Evolutionary conservation across 176 grass and related monocot genomes (phyloP), one percentile per base, ranked within the genome.

Genomic region (Pontederia crassipes): DNA sequence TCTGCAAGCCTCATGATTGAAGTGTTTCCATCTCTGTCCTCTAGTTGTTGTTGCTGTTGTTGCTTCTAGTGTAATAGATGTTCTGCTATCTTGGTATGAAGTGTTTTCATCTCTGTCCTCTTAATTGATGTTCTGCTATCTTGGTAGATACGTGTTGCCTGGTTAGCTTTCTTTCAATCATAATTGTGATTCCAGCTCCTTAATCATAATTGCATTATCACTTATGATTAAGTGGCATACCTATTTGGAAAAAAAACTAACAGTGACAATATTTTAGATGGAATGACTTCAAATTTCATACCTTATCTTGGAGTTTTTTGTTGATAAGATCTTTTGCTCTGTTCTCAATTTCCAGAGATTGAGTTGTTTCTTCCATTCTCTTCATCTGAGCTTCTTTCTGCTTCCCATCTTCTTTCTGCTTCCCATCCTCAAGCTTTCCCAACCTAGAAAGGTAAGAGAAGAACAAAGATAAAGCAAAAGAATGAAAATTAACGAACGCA

Each of bases 161-260:
- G 35, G 93, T 79, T 46, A 98, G 80, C 75, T 98, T 92, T 65
- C 93, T 83, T 73, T 98, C 93, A 8, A 89, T 71, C 46, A 63
- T 11, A 98, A 65, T 48, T 98, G 93, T 58, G 93, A 91, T 65
- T 98, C 87, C 46, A 98, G 12, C 71, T 98, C 93, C 65, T 88
- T 98, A 64, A 92, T 79, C 93, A 24, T 24, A 24, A 24, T 24
- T 24, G 20, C 20, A 24, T 24, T 24, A 24, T 24, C 20, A 24
- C 20, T 24, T 24, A 24, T 24, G 20, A 24, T 24, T 24, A 24
- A 24, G 20, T 24, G 20, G 20, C 20, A 24, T 24, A 24, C 20
- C 20, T 1, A 24, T 24, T 24, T 24, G 20, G 1, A 24, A 24
- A 24, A 40, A 40, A 40, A 40, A 40, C 6, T 40, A 40, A 4